A percentile compares a stretch with the other conserved stretches of the same genome.
Conservation (phyloP, 306 rosid genomes). For the Glycine tomentella region DNA sequence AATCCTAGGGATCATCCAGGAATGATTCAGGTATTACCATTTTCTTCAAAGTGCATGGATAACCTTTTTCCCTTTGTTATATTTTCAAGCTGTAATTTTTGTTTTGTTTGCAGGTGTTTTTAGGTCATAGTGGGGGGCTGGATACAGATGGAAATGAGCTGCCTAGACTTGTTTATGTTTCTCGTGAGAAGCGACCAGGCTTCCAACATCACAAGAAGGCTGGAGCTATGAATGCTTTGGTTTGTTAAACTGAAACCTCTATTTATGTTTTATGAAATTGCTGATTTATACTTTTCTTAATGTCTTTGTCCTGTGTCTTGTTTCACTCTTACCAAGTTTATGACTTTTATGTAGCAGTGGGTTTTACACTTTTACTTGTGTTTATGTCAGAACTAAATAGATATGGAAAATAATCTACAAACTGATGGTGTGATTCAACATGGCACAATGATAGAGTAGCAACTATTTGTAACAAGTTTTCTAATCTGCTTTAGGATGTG, state of each 20-base stretch:
- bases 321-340: neutral
- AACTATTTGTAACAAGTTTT: neutral
- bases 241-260: slow-evolving; percentile 51
- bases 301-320: slow-evolving; percentile 6
- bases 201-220: slow-evolving; percentile 99
- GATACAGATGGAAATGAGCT: slow-evolving; percentile 99
- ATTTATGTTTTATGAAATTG: slow-evolving; percentile 27
- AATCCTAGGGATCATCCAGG: slow-evolving; percentile 99
- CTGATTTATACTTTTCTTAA: slow-evolving; percentile 8
- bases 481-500: slow-evolving; percentile 28
- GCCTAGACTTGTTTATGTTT: slow-evolving; percentile 98
- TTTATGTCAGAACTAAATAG: slow-evolving; percentile 23
- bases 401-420: slow-evolving; percentile 16
- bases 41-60: slow-evolving; percentile 30
- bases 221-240: slow-evolving; percentile 99
- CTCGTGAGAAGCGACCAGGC: slow-evolving; percentile 99
- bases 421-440: slow-evolving; percentile 20
- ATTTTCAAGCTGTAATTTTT: slow-evolving; percentile 31
- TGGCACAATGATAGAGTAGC: slow-evolving; percentile 1
- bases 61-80: slow-evolving; percentile 15
- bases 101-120: slow-evolving; percentile 80
- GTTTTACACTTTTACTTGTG: neutral
- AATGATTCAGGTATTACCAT: slow-evolving; percentile 88
- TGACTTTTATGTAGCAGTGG: slow-evolving; percentile 22
- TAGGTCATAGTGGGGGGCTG: slow-evolving; percentile 98